Evolutionary conservation across 441 rosid species (phyloP).

Genomic region (Biscutella laevigata): DNA sequence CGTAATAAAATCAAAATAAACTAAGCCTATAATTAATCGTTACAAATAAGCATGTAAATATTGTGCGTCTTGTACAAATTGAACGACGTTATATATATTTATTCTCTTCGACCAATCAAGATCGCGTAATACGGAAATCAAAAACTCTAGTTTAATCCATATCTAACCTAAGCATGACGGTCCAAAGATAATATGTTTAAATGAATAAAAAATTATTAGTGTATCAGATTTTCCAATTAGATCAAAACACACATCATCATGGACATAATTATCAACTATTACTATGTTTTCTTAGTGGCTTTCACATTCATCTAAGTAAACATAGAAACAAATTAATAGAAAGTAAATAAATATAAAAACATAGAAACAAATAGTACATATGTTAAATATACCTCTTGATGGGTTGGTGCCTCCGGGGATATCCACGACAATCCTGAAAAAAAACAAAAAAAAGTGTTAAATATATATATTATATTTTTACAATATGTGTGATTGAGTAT

Average conservation of each 20-base stretch:
- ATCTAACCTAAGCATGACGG: slow-evolving; percentile 13
- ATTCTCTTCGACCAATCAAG: background rate
- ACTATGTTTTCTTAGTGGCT: background rate
- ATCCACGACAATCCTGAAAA: slow-evolving; percentile 64
- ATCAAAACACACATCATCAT: slow-evolving; percentile 1
- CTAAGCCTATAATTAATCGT: too few species aligned
- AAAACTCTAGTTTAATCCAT: too few species aligned
- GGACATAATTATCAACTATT: background rate
- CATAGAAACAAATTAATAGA: too few species aligned
- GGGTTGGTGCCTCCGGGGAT: slow-evolving; percentile 69
- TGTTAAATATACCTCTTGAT: slow-evolving; percentile 26
- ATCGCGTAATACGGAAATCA: background rate
- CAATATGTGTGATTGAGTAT: too few species aligned
- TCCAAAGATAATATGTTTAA: slow-evolving; percentile 7
- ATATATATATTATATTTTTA: too few species aligned
- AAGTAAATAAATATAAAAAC: too few species aligned
- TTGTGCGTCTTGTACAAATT: too few species aligned
- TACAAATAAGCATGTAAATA: too few species aligned
- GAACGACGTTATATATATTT: too few species aligned
- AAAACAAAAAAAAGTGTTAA: background rate
- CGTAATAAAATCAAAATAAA: too few species aligned
- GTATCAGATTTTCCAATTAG: background rate
- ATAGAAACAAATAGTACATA: too few species aligned
- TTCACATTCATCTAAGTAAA: background rate
- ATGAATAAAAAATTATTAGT: background rate